A percentile compares a stretch with the other conserved stretches of the same genome.
phyloP scores from a whole-genome alignment of 768 basidiomycete genomes.

The Pulveroboletus sp. region DNA sequence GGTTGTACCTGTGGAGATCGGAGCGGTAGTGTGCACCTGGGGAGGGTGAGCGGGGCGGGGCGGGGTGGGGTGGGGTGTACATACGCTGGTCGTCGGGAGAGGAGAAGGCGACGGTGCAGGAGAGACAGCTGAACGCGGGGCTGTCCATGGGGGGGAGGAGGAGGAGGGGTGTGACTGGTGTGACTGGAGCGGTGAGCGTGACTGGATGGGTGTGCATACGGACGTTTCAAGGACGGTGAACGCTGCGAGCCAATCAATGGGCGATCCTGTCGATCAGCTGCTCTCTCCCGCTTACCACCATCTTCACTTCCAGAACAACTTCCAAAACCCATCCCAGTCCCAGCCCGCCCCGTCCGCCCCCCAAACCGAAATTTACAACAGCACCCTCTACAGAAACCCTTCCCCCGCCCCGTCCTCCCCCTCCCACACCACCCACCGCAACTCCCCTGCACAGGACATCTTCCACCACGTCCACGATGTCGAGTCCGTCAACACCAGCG shows the following conservation, averaged over 20 bases:
- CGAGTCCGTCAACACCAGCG: conserved; percentile 10
- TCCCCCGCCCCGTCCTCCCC: conserved; percentile 31
- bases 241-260: conserved; percentile 46
- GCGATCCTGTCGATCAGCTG: conserved; percentile 57
- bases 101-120: conserved; percentile 69
- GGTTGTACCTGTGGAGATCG: conserved; percentile 96
- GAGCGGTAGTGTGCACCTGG: conserved; percentile 84
- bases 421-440: conserved; percentile 11
- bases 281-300: conserved; percentile 55
- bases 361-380: conserved; percentile 23
- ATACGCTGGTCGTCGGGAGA: conserved; percentile 77
- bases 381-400: conserved; percentile 24
- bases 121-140: conserved; percentile 65
- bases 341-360: conserved; percentile 17
- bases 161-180: too few relatives aligned
- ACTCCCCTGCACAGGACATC: conserved; percentile 27
- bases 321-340: conserved; percentile 18
- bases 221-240: conserved; percentile 16
- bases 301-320: conserved; percentile 32
- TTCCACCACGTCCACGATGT: conserved; percentile 30
- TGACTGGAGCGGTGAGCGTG: not conserved
- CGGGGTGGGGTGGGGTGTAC: conserved; percentile 20
- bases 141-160: too few relatives aligned
- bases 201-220: conserved; percentile 2
- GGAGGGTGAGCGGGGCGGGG: conserved; percentile 1